Evolutionary conservation across 768 basidiomycete species (phyloP), one percentile per base, ranked within the genome.

Genomic region (Clitopilus passeckerianus): DNA sequence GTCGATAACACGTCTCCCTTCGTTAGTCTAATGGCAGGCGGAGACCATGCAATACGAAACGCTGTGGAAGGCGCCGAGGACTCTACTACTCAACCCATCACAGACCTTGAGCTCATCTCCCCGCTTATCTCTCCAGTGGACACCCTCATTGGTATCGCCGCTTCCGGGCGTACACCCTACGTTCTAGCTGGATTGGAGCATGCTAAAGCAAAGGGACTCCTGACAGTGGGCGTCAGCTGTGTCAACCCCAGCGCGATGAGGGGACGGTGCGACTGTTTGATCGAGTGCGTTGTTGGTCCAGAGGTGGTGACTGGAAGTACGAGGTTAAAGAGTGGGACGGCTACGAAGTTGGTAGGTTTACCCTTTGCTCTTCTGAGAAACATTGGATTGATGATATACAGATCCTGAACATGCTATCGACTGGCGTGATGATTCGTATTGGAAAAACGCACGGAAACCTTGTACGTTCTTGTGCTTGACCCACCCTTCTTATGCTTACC

Each of bases 391-490:
- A 58, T 22, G 20, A 7, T 34, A 10, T 34, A 1, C 35, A 72
- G 72, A 71, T 73, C 34, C 53, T 75, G 56, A 75, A 75, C 56
- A 75, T 74, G 72, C 72, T 74, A 15, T 74, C 72, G 22, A 74
- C 72, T 2, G 72, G 70, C 0, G 64, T 72, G 0, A 72, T 73
- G 65, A 66, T 75, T 44, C 66, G 70, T 43, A 65, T 74, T 24
- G 74, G 74, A 8, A 73, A 72, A 59, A 75, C 72, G 0, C 71
- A 70, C 57, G 71, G 74, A 8, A 75, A 75, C 59, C 34, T 73
- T 54, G 74, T 71, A 57, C 35, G 69, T 60, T 22, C 52, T 22
- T 56, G 16, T 22, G 8, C 18, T 15, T 41, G 58, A 6, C 8
- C n/a, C 14, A 7, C 34, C 59, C n/a, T 27, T 46, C 24, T 30